These are phyloP conservation scores for Phaffomyces opuntiae DNA, from an alignment of 805 yeast species.

Conservation along the genomic window DNA sequence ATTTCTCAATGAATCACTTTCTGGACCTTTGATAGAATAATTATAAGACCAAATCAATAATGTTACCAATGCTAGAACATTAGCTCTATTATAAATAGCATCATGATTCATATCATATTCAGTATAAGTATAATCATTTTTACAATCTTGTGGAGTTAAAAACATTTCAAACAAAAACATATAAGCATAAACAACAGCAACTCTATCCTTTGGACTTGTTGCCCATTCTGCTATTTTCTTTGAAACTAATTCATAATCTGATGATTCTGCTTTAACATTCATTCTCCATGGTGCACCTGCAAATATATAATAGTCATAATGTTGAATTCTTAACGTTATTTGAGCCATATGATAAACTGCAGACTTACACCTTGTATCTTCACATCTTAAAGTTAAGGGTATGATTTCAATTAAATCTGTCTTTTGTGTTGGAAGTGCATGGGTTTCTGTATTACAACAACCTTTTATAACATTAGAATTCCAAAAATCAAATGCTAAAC, in stretches of 20 bases:
- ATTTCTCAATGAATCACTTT: slow-evolving; percentile 25
- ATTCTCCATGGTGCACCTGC: slow-evolving; percentile 81
- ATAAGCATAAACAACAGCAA: slow-evolving; percentile 55
- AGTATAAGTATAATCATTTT: slow-evolving; percentile 32
- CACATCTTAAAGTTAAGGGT: slow-evolving; percentile 18
- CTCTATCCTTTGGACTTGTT: slow-evolving; percentile 37
- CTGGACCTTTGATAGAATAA: slow-evolving; percentile 42
- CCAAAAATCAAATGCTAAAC: slow-evolving; percentile 70
- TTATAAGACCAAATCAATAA: slow-evolving; percentile 45
- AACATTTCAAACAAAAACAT: slow-evolving; percentile 57
- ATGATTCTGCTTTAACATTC: slow-evolving; percentile 53
- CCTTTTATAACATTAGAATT: slow-evolving; percentile 37
- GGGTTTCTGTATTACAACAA: slow-evolving; percentile 22
- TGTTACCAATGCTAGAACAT: slow-evolving; percentile 26
- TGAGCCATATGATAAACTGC: slow-evolving; percentile 71
- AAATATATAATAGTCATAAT: slow-evolving; percentile 69
- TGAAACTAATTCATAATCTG: slow-evolving; percentile 42
- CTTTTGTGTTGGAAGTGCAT: slow-evolving; percentile 16
- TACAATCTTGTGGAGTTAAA: slow-evolving; percentile 42
- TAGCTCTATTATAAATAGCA: slow-evolving; percentile 35
- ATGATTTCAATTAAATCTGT: slow-evolving; percentile 12
- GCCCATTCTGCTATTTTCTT: slow-evolving; percentile 49
- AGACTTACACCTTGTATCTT: slow-evolving; percentile 49
- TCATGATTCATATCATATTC: slow-evolving; percentile 47
- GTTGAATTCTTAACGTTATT: slow-evolving; percentile 62